Evolutionary conservation across 2,329 filamentous ascomycete genomes (phyloP), one percentile per base, ranked within the genome.

Genomic region (Huntiella savannae): DNA sequence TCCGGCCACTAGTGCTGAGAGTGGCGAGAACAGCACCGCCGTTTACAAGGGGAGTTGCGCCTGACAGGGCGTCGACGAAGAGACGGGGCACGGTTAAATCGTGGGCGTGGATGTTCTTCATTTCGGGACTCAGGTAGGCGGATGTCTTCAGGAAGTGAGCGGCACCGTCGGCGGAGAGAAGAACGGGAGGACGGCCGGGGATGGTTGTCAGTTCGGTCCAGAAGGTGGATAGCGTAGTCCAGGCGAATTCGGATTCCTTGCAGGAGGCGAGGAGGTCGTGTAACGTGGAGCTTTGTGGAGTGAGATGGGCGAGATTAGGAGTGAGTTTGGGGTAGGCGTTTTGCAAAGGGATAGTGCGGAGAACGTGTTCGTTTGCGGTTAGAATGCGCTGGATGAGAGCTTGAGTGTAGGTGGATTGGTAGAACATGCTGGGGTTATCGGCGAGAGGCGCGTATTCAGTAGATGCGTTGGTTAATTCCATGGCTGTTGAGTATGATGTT

Each of bases 1-100:
- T 77, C 34, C 67, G 68, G 63, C 92, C 92, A 57, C 76, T 82
- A 51, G 71, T 70, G 12, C 77, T 81, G 17, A 77, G 84, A 50
- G 83, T 74, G 49, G 75, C 87, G 34, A 95, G 63, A 47, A 94
- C 62, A 50, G 82, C 73, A 49, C 85, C 87, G 52, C 88, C 88
- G 59, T 88, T 88, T 44, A 68, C 63, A 40, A 79, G 66, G 15
- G 55, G 53, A 32, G 60, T 63, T 57, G 61, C 63, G 49, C 80
- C 79, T 22, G 72, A 71, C 22, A 96, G 69, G 48, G 81, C 72
- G 44, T 81, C 75, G 50, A 81, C 62, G 61, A 93, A 93, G 53
- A 82, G 72, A 47, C 76, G 71, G 45, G 93, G 68, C 16, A 95
- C 68, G 17, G 73, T 68, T 28, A 98, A 70, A 56, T 96, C 82